Evolutionary conservation across 495 filamentous ascomycete species (phyloP).

Genomic region (Cercophora scortea): DNA sequence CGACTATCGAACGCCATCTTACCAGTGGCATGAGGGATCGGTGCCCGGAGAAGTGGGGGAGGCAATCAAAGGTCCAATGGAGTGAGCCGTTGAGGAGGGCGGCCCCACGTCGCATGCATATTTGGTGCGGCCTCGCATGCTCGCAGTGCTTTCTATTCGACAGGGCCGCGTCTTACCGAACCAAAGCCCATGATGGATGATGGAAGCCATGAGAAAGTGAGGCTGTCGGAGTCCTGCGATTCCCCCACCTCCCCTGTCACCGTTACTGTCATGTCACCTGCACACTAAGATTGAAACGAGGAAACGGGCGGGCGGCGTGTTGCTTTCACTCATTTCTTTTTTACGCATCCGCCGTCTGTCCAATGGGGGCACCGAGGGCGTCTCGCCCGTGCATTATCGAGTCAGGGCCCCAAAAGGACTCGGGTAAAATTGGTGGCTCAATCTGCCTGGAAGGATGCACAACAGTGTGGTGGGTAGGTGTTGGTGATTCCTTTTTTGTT

Average conservation of each 20-base stretch:
- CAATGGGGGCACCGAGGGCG: background rate
- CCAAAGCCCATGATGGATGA: constrained; percentile 1
- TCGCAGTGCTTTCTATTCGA: constrained; percentile 16
- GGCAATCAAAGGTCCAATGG: background rate
- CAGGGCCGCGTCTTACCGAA: constrained; percentile 16
- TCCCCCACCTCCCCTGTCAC: background rate
- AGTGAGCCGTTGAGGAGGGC: background rate
- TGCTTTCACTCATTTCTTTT: too few relatives aligned
- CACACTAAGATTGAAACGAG: background rate
- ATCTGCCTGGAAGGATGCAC: too few relatives aligned
- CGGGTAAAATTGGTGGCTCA: too few relatives aligned
- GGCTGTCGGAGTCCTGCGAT: constrained; percentile 11
- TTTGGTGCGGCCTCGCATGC: constrained; percentile 8
- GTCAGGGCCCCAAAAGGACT: too few relatives aligned
- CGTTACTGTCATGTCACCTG: background rate
- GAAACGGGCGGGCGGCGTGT: background rate
- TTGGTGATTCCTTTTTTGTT: too few relatives aligned
- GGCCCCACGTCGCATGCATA: constrained; percentile 15
- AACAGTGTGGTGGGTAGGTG: too few relatives aligned
- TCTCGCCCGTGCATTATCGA: background rate
- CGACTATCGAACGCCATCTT: constrained; percentile 1
- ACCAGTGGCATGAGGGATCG: background rate
- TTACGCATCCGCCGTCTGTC: too few relatives aligned
- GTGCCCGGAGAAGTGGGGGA: background rate
- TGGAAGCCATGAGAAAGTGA: constrained; percentile 10